These are phyloP conservation scores for Pleurotus djamor DNA, from an alignment of 768 basidiomycete species.

Conservation along the genomic window DNA sequence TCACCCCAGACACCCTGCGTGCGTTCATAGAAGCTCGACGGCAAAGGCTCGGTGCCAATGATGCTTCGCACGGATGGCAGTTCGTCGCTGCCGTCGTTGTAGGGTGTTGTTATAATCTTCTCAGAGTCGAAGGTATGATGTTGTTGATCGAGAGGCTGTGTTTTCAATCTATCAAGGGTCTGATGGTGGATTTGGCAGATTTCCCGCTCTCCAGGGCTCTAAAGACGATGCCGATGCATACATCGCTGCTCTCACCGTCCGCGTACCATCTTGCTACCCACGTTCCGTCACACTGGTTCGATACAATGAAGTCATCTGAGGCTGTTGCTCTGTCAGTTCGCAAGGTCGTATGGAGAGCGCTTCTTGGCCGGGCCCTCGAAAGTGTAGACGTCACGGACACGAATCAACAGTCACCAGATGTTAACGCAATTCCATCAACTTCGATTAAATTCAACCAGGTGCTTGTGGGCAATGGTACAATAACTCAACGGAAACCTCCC, in stretches of 20 bases:
- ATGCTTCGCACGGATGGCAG: constrained; percentile 35
- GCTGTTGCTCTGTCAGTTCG: constrained; percentile 51
- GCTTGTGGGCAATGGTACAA: background rate
- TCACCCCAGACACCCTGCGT: constrained; percentile 66
- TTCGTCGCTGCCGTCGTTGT: constrained; percentile 58
- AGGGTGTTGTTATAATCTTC: constrained; percentile 80
- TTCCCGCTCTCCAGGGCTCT: constrained; percentile 48
- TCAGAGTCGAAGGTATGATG: constrained; percentile 45
- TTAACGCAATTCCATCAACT: constrained; percentile 9
- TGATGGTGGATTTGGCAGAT: constrained; percentile 31
- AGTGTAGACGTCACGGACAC: background rate
- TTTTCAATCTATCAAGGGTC: background rate
- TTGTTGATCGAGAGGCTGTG: background rate
- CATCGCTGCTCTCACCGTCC: constrained; percentile 39
- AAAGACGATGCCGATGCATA: constrained; percentile 26
- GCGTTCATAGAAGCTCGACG: constrained; percentile 35
- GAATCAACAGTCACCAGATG: background rate
- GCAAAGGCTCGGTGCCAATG: background rate
- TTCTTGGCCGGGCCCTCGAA: constrained; percentile 31
- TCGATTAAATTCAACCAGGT: too few species aligned
- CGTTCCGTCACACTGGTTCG: constrained; percentile 61
- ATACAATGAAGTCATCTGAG: constrained; percentile 24
- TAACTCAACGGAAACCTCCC: background rate
- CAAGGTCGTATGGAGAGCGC: constrained; percentile 73
- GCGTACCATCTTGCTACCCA: constrained; percentile 75